phyloP scores from a whole-genome alignment of 805 yeast species.

The Soucietia sequanensis region DNA sequence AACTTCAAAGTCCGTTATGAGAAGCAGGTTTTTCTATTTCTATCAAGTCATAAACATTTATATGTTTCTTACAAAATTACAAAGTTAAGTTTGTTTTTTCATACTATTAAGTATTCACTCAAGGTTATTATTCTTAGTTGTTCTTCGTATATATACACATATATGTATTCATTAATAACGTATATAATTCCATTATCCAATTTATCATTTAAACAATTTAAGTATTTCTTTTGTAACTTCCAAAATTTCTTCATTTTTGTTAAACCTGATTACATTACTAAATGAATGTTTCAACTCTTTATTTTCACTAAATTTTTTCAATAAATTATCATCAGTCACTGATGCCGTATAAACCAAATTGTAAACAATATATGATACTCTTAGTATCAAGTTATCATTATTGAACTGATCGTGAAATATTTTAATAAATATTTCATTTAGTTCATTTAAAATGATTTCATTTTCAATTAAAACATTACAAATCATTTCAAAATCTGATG shows the following conservation, averaged over 20 bases:
- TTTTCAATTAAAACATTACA: slow-evolving; percentile 19
- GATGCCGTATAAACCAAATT: slow-evolving; percentile 18
- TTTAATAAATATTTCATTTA: slow-evolving; percentile 16
- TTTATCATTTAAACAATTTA: neutral
- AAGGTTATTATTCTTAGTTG: too few relatives aligned
- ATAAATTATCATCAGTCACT: neutral
- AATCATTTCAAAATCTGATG: slow-evolving; percentile 38
- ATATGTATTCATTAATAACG: too few relatives aligned
- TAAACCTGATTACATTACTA: slow-evolving; percentile 1
- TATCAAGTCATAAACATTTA: too few relatives aligned
- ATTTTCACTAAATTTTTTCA: slow-evolving; percentile 4
- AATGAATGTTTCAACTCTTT: slow-evolving; percentile 8
- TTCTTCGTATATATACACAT: too few relatives aligned
- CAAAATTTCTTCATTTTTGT: slow-evolving; percentile 7
- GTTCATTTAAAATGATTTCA: slow-evolving; percentile 10
- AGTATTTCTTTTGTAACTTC: slow-evolving; percentile 11
- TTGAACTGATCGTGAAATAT: slow-evolving; percentile 23
- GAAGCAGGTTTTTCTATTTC: too few relatives aligned
- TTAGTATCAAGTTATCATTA: slow-evolving; percentile 25
- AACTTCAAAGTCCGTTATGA: too few relatives aligned
- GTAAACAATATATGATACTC: slow-evolving; percentile 21
- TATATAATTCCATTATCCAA: too few relatives aligned
- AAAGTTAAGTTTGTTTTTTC: too few relatives aligned
- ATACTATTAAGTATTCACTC: too few relatives aligned
- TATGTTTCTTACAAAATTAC: too few relatives aligned